Evolutionary conservation across 2,329 filamentous ascomycete species (phyloP), one percentile per base, ranked within the genome.

Genomic region (Epichloe uncinata): DNA sequence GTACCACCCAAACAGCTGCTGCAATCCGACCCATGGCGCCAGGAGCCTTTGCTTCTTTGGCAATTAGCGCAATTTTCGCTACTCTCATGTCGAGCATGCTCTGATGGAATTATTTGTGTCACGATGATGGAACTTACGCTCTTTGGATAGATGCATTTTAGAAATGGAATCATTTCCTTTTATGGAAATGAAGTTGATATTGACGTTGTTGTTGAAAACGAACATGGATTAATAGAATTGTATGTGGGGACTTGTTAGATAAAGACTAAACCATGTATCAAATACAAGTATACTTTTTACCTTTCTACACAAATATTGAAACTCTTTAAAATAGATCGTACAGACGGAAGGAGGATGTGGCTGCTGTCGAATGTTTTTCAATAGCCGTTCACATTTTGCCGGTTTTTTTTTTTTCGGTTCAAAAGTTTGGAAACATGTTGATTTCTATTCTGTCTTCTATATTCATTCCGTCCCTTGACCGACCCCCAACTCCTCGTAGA

Each of bases 401-500:
- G 1, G n/a, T n/a, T n/a, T 6, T 37, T 4, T 9, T 26, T 9
- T 9, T 9, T 30, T 3, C 8, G 26, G 8, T 30, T 30, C 8
- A 30, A 30, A 30, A 30, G 26, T 30, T 9, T 4, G 26, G 26
- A 30, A 15, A 38, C 7, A 38, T 13, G 13, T 8, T 18, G 37
- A 18, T 16, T 38, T 11, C 37, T 38, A 16, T 42, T 6, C 11
- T 22, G 3, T 18, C 41, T 4, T 12, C 15, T 13, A 9, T 20
- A 42, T 16, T 16, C 3, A 22, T 26, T 42, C 5, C 22, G 13
- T 16, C 33, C 26, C 26, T 9, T 30, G 26, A 13, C 54, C n/a
- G 48, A 69, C 57, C 4, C 86, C 87, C 47, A 93, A 69, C 62
- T 91, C 86, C 66, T 78, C 76, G 66, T 90, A 91, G 61, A 93